Evolutionary conservation across 768 basidiomycete species (phyloP), one percentile per base, ranked within the genome.

Genomic region (Tylopilus subfusipes): DNA sequence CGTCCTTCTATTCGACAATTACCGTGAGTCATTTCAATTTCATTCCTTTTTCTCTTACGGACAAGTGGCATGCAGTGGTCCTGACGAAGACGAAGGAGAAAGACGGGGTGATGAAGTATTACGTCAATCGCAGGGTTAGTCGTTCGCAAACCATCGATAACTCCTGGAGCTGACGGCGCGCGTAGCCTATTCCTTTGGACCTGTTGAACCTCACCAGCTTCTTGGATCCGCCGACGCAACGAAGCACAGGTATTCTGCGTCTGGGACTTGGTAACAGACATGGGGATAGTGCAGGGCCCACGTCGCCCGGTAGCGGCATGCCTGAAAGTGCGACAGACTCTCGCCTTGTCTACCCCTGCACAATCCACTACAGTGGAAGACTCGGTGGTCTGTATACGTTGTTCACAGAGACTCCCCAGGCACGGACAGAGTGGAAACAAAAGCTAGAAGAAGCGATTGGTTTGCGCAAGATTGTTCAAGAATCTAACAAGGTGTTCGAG

Each of bases 401-500:
- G 2, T 98, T 90, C 69, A 89, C 94, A 8, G 95, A 98, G 58
- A 83, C 86, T 0, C 72, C 80, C 4, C 83, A 86, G 38, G 81
- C 81, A 3, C 83, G 96, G 2, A 66, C 75, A 9, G 93, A 95
- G 55, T 99, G 97, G 97, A 87, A 91, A 69, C 76, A 83, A 62
- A 94, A 92, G 69, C 73, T 98, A 5, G 84, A 93, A 55, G 90
- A 96, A 68, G 94, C 95, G 16, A 82, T 93, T 48, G 88, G 85
- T 10, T 66, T 96, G 52, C 82, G 95, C 42, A 86, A 82, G 63
- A 85, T 88, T 31, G 92, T 94, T 27, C 89, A 95, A 66, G 95
- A 98, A 66, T 88, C 89, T 24, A 94, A 93, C 71, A 93, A 93
- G 75, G 92, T 92, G 18, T 97, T 98, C 61, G 94, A 98, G 73